Base-by-base conservation (phyloP, 257 asterid species). In the Cinchona pubescens region DNA sequence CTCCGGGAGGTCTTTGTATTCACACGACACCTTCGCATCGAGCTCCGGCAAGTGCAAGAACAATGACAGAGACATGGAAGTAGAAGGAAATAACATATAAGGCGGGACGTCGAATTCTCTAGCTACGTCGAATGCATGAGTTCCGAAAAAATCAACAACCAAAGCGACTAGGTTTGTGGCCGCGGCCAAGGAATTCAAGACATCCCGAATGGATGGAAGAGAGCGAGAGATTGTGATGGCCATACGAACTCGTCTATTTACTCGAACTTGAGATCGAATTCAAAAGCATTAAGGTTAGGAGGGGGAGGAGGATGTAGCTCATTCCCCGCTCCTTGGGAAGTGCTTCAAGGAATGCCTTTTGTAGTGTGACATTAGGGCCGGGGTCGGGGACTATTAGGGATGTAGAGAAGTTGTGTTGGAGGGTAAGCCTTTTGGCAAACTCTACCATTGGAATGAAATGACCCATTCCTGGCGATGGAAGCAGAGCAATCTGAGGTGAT, bases 331-430 rank as follows among this genome's bases (percentile, higher is more conserved):
- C 42, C 5, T 9, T 27, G 13, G 73, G 37, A 10, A 68, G 59
- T 1, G 73, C 43, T 7, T 68, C 73, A 23, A 68, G 73, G 40
- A 68, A 43, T 18, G 59, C 40, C 25, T 68, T 45, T 8, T 43
- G 42, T 55, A 18, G 73, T 38, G 27, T 68, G 73, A 34, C 43
- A 43, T 43, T 5, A 43, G 5, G 5, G 73, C 14, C 73, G 59
- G 27, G 73, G 32, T 68, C 59, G 1, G 73, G 73, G 25, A 68
- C 25, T 37, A 68, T 68, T 43, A 68, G 73, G 40, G 73, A n/a
- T n/a, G n/a, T n/a, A n/a, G n/a, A n/a, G n/a, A n/a, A n/a, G n/a
- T n/a, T n/a, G n/a, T n/a, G n/a, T n/a, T n/a, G n/a, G n/a, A n/a
- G n/a, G n/a, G n/a, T n/a, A n/a, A n/a, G n/a, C n/a, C n/a, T n/a